These are phyloP conservation scores for Hansenula sp. DNA, from an alignment of 1,139 yeast species.

Conservation along the genomic window DNA sequence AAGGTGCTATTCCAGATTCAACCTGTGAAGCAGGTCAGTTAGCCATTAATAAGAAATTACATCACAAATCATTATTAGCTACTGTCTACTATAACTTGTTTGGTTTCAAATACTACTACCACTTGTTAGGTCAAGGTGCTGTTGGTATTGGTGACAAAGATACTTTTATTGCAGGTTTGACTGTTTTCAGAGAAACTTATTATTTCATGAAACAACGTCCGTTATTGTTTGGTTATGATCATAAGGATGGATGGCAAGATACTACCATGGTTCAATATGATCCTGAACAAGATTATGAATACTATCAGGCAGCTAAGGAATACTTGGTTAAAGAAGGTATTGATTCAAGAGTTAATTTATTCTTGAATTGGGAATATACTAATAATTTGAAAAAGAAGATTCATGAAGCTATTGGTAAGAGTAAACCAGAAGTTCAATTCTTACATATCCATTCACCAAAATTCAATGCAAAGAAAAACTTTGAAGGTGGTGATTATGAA, in stretches of 20 bases:
- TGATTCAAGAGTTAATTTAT: constrained; percentile 20
- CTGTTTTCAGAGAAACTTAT: constrained; percentile 41
- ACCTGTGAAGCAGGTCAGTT: constrained; percentile 60
- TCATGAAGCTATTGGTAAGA: constrained; percentile 22
- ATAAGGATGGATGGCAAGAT: constrained; percentile 29
- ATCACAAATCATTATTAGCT: constrained; percentile 44
- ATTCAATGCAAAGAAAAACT: constrained; percentile 47
- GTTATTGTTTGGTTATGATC: constrained; percentile 39
- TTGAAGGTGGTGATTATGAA: constrained; percentile 33
- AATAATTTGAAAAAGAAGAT: constrained; percentile 20
- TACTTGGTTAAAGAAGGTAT: constrained; percentile 14
- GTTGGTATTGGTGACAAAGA: constrained; percentile 66
- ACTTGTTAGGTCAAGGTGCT: constrained; percentile 50
- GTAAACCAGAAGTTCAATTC: constrained; percentile 40
- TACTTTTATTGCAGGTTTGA: constrained; percentile 59
- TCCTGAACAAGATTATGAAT: constrained; percentile 34
- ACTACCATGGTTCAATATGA: constrained; percentile 41
- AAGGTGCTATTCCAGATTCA: constrained; percentile 55
- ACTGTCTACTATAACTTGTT: constrained; percentile 52
- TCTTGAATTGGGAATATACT: constrained; percentile 18
- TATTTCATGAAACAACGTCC: constrained; percentile 44
- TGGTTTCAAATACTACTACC: constrained; percentile 52
- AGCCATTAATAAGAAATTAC: constrained; percentile 45
- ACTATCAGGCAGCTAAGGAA: constrained; percentile 18
- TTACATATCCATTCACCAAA: constrained; percentile 57